Percentiles rank a stretch among this genome's conserved stretches.
These are phyloP conservation scores for Morella rubra DNA, from an alignment of 306 rosid species.

Conservation along the genomic window DNA sequence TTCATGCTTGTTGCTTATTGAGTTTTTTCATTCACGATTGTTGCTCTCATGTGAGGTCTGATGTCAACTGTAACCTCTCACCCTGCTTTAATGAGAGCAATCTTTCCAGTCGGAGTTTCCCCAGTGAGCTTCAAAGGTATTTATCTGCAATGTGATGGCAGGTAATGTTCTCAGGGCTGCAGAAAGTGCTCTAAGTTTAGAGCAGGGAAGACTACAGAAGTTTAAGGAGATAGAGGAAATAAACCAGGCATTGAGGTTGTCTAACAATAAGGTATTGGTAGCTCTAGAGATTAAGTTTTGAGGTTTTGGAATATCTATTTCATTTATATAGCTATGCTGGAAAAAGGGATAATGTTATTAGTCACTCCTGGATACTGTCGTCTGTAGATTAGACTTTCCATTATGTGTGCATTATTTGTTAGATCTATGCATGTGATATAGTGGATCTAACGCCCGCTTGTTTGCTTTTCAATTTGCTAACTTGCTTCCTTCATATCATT, in stretches of 20 bases:
- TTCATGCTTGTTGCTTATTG: no score
- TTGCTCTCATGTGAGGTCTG: no score
- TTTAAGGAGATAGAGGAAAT: constrained; percentile 51
- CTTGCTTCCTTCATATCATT: constrained; percentile 18
- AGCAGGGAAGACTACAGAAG: constrained; percentile 65
- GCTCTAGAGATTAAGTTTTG: constrained; percentile 4
- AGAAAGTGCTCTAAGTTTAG: constrained; percentile 64
- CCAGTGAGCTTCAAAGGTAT: constrained; percentile 17
- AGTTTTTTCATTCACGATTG: no score
- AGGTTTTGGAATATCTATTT: constrained; percentile 15
- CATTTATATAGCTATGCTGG: not conserved
- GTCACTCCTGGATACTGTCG: not conserved
- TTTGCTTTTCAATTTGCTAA: constrained; percentile 4
- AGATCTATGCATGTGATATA: not conserved
- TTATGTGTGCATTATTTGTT: constrained; percentile 13
- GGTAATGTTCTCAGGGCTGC: constrained; percentile 60
- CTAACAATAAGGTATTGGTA: constrained; percentile 56
- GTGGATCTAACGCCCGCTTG: not conserved
- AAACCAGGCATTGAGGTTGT: constrained; percentile 51
- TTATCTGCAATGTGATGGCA: constrained; percentile 35
- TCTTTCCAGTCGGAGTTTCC: no score
- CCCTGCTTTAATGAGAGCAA: no score
- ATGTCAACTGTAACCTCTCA: no score
- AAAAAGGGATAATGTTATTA: not conserved
- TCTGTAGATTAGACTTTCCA: constrained; percentile 13